Conservation (phyloP, 352 stramenopile genomes). For the Pelagophyceae sp. region DNA sequence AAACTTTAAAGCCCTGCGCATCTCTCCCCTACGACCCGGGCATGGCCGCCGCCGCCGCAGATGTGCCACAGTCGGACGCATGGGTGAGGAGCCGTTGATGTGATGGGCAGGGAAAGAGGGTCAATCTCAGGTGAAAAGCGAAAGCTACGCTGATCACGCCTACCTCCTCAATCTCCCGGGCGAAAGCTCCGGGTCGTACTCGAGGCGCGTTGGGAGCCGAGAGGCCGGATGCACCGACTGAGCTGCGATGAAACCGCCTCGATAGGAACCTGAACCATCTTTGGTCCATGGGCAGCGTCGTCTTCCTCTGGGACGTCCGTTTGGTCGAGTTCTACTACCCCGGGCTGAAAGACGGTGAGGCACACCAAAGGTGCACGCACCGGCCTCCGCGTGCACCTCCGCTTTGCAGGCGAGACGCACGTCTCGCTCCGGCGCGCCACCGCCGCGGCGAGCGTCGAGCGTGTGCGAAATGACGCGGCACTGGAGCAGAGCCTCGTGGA, state of each 20-base stretch:
- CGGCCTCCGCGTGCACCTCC: no score
- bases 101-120: no score
- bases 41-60: background rate
- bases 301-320: background rate
- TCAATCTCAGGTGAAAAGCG: background rate
- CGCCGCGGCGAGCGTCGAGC: background rate
- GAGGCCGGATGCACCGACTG: background rate
- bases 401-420: background rate
- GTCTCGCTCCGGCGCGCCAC: background rate
- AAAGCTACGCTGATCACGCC: background rate
- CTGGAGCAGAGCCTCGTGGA: no score
- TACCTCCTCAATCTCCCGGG: conserved; percentile 9
- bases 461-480: no score
- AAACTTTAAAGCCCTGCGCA: background rate
- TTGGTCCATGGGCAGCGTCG: background rate
- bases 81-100: background rate
- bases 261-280: conserved; percentile 1
- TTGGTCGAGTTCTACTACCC: conserved; percentile 5
- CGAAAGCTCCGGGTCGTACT: background rate
- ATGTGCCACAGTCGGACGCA: background rate
- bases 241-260: background rate
- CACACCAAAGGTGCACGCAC: no score
- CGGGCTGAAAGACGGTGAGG: background rate
- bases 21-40: background rate
- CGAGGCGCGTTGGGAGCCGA: background rate